A percentile compares a stretch with the other conserved stretches of the same genome.
Evolutionary conservation across 805 yeast genomes (phyloP).

Genomic region (Danielia oregonensis): DNA sequence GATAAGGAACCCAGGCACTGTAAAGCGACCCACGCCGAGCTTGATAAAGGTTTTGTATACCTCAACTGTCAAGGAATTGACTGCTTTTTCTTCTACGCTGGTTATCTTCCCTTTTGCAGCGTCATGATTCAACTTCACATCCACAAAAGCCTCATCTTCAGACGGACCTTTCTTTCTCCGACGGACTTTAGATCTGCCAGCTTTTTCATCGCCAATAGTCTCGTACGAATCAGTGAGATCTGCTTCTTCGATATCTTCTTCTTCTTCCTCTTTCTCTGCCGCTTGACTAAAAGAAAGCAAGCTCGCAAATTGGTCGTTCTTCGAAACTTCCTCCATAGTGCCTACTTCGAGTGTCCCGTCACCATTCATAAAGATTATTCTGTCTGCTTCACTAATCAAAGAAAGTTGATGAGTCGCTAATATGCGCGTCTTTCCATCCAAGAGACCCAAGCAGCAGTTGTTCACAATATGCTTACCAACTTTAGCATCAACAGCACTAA

Average conservation of each 20-base stretch:
- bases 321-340: neutral
- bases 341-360: slow-evolving; percentile 1
- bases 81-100: slow-evolving; percentile 3
- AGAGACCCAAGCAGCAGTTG: slow-evolving; percentile 4
- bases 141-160: neutral
- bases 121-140: neutral
- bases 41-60: slow-evolving; percentile 4
- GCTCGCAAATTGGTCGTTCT: neutral
- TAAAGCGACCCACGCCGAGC: slow-evolving; percentile 3
- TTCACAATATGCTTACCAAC: slow-evolving; percentile 8
- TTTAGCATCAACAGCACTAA: slow-evolving; percentile 10
- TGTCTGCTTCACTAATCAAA: slow-evolving; percentile 3
- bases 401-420: slow-evolving; percentile 10
- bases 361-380: slow-evolving; percentile 4
- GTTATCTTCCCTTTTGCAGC: slow-evolving; percentile 3
- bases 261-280: slow-evolving; percentile 1
- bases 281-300: neutral
- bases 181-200: slow-evolving; percentile 3
- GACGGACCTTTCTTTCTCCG: slow-evolving; percentile 9
- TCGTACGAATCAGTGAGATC: slow-evolving; percentile 1
- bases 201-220: slow-evolving; percentile 17
- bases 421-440: slow-evolving; percentile 4
- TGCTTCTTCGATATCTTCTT: slow-evolving; percentile 2
- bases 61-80: slow-evolving; percentile 3
- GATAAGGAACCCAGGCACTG: slow-evolving; percentile 4